Conservation (phyloP, 306 rosid species). For the Cercis canadensis region DNA sequence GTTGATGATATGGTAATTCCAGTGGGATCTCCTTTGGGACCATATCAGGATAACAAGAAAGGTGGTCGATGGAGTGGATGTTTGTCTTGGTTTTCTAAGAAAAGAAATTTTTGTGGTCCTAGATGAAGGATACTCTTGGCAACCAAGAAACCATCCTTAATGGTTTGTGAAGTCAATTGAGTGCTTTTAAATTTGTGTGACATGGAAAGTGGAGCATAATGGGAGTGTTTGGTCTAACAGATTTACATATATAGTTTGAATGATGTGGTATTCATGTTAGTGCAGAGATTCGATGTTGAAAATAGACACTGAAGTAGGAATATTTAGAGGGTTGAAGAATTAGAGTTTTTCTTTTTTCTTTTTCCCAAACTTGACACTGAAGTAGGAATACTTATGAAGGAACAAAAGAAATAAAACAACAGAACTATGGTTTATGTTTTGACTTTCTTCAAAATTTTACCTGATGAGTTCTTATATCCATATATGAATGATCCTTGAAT, state of each 20-base stretch:
- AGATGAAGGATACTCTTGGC: slow-evolving; percentile 17
- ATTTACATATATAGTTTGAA: slow-evolving; percentile 31
- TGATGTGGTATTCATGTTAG: slow-evolving; percentile 5
- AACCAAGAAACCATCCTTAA: slow-evolving; percentile 17
- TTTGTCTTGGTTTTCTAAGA: slow-evolving; percentile 16
- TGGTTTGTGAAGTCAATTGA: background rate
- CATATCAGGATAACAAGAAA: background rate
- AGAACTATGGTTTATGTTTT: slow-evolving; percentile 5
- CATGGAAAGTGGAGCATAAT: slow-evolving; percentile 19
- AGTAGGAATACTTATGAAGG: too few species aligned
- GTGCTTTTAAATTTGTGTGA: background rate
- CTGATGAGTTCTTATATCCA: background rate
- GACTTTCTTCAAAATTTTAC: slow-evolving; percentile 8
- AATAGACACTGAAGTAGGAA: slow-evolving; percentile 10
- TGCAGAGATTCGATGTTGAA: background rate
- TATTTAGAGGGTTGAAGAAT: slow-evolving; percentile 19
- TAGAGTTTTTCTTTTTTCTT: background rate
- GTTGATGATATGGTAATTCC: background rate
- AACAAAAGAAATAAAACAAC: background rate
- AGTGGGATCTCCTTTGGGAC: slow-evolving; percentile 1
- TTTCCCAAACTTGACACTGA: too few species aligned
- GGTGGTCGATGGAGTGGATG: background rate
- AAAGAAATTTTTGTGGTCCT: slow-evolving; percentile 8
- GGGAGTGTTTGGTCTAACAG: slow-evolving; percentile 17
- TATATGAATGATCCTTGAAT: slow-evolving; percentile 10